phyloP scores from a whole-genome alignment of 805 yeast species.

The Yamadazyma philogaea region DNA sequence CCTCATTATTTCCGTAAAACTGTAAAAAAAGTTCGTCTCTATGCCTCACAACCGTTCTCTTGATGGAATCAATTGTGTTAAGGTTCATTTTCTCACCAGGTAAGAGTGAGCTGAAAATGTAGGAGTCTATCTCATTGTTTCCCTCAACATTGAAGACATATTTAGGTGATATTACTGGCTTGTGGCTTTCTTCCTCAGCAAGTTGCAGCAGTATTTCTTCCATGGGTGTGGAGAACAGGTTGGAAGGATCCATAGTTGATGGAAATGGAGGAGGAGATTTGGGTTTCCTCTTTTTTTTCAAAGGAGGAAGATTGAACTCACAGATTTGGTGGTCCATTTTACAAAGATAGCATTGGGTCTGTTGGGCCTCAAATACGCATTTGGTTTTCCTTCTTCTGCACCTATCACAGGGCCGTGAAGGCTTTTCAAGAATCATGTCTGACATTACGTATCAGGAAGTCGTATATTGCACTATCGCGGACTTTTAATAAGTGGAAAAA shows the following conservation, averaged over 20 bases:
- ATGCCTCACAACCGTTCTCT: slow-evolving; percentile 6
- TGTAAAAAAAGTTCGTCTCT: slow-evolving; percentile 6
- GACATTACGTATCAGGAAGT: neutral
- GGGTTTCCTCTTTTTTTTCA: slow-evolving; percentile 10
- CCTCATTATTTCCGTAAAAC: slow-evolving; percentile 7
- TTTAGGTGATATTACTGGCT: neutral
- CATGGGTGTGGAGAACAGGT: neutral
- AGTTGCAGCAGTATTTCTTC: neutral
- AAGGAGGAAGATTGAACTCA: slow-evolving; percentile 14
- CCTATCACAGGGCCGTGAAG: slow-evolving; percentile 13
- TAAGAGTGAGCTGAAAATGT: slow-evolving; percentile 7
- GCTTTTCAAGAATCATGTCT: slow-evolving; percentile 6
- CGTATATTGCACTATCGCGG: neutral
- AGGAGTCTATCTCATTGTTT: slow-evolving; percentile 10
- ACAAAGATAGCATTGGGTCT: slow-evolving; percentile 9
- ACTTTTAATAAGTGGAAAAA: no score
- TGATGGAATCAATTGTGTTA: slow-evolving; percentile 7
- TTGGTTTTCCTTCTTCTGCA: slow-evolving; percentile 14
- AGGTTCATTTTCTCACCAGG: slow-evolving; percentile 2
- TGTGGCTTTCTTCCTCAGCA: neutral
- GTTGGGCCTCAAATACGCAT: slow-evolving; percentile 11
- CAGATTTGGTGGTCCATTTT: slow-evolving; percentile 6
- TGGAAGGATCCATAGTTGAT: neutral
- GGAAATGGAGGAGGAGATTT: slow-evolving; percentile 2
- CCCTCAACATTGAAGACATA: slow-evolving; percentile 7